These are phyloP conservation scores for Teratosphaeriaceae sp. DNA, from an alignment of 2,329 filamentous ascomycete species.

Conservation along the genomic window DNA sequence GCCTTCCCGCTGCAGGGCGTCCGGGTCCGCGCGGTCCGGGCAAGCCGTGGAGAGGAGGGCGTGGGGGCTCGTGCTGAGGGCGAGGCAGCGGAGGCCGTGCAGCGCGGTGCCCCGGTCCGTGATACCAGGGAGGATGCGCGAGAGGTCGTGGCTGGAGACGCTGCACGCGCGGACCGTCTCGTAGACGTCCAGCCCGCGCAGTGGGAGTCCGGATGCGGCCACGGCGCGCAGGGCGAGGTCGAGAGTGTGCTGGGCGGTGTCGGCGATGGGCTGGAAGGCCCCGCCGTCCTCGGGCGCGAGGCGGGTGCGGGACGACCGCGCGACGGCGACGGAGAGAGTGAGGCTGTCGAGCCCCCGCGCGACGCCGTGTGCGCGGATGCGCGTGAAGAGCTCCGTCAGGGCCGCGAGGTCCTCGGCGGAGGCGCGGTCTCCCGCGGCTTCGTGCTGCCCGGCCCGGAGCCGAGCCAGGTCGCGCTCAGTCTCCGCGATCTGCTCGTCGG, in stretches of 20 bases:
- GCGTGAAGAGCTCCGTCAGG: neutral
- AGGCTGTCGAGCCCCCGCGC: neutral
- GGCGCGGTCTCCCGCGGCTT: neutral
- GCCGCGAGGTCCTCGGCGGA: neutral
- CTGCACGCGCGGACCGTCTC: neutral
- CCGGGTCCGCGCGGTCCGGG: no score
- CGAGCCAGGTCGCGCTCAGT: neutral
- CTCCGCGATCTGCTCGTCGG: neutral
- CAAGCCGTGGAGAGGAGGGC: no score
- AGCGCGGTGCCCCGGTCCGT: neutral
- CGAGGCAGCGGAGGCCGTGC: neutral
- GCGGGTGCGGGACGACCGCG: neutral
- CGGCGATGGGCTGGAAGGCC: neutral
- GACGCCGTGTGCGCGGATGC: neutral
- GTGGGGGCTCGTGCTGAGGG: no score
- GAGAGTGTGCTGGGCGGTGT: neutral
- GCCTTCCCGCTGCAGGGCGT: no score
- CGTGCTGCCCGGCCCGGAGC: neutral
- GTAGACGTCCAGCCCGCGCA: neutral
- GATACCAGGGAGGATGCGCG: neutral
- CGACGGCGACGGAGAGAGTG: neutral
- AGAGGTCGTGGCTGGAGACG: neutral
- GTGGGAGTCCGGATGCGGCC: neutral
- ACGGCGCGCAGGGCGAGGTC: neutral
- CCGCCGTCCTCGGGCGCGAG: constrained; percentile 1